Conservation (phyloP, 768 basidiomycete species). For the Lentinula aciculospora region DNA sequence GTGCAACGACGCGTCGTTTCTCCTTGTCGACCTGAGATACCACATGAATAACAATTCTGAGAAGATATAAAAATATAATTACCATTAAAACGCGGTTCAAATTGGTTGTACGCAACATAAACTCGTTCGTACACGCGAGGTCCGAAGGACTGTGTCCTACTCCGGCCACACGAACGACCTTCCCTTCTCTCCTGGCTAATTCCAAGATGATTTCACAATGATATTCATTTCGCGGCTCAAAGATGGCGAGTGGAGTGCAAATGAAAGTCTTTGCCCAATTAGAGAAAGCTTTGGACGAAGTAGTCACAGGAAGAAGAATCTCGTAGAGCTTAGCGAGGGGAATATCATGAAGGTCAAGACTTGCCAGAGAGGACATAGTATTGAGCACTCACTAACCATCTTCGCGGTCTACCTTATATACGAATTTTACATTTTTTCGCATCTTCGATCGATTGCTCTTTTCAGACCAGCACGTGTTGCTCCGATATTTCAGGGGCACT, state of each 20-base stretch:
- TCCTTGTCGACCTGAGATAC: slow-evolving; percentile 60
- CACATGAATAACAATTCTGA: slow-evolving; percentile 15
- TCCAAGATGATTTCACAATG: slow-evolving; percentile 76
- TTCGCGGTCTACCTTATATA: slow-evolving; percentile 26
- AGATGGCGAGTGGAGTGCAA: slow-evolving; percentile 64
- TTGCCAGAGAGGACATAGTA: slow-evolving; percentile 30
- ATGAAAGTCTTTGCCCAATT: slow-evolving; percentile 88
- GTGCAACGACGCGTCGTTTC: slow-evolving; percentile 59
- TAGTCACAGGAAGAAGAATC: slow-evolving; percentile 50
- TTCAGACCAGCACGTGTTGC: not conserved
- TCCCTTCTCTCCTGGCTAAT: slow-evolving; percentile 68
- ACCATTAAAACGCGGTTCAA: slow-evolving; percentile 76
- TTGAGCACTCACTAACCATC: slow-evolving; percentile 18
- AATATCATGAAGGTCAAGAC: slow-evolving; percentile 28
- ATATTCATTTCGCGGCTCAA: slow-evolving; percentile 64
- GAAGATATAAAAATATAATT: slow-evolving; percentile 25
- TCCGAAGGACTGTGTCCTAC: slow-evolving; percentile 94
- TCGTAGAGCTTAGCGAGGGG: slow-evolving; percentile 43
- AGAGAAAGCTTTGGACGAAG: slow-evolving; percentile 45
- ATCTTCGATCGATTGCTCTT: slow-evolving; percentile 1
- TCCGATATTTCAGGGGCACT: not conserved
- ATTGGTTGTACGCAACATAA: slow-evolving; percentile 76
- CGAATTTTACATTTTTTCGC: slow-evolving; percentile 5
- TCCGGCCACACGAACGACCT: slow-evolving; percentile 75
- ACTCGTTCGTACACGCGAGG: slow-evolving; percentile 83